Conservation (phyloP, 2,329 filamentous ascomycete genomes). For the Neofusicoccum kwambonambiense region DNA sequence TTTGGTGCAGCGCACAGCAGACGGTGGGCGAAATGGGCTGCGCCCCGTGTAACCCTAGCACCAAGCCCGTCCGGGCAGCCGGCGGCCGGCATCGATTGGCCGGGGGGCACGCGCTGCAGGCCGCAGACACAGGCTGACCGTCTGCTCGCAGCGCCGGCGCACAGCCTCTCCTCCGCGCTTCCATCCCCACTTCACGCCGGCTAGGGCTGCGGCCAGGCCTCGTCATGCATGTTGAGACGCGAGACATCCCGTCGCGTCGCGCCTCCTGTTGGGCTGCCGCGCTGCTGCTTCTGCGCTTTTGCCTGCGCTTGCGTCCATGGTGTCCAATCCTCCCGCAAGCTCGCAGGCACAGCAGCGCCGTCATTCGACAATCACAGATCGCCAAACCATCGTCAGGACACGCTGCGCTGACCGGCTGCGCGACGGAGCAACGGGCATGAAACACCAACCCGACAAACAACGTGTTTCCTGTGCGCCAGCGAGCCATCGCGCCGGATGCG, state of each 20-base stretch:
- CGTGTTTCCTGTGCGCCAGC: background rate
- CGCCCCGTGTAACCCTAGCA: too few relatives aligned
- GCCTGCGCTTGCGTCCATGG: background rate
- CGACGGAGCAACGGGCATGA: background rate
- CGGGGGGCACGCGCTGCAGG: background rate
- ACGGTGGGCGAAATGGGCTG: background rate
- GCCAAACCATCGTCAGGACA: background rate
- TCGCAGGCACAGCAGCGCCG: constrained; percentile 4
- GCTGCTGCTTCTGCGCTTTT: background rate
- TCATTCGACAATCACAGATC: constrained; percentile 10
- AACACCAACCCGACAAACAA: background rate
- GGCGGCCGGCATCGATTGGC: background rate
- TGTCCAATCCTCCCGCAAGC: background rate
- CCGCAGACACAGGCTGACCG: background rate
- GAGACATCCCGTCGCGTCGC: background rate
- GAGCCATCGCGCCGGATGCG: background rate
- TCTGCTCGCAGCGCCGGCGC: background rate
- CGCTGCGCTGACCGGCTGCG: constrained; percentile 1
- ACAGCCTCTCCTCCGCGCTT: constrained; percentile 9
- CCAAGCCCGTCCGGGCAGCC: too few relatives aligned
- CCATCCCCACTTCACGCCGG: background rate
- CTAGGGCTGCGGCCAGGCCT: constrained; percentile 15
- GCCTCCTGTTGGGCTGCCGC: background rate
- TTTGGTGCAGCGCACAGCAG: background rate
- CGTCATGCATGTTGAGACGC: constrained; percentile 1